These are phyloP conservation scores for Jackrogersella minutella DNA, from an alignment of 495 filamentous ascomycete genomes.

Conservation along the genomic window DNA sequence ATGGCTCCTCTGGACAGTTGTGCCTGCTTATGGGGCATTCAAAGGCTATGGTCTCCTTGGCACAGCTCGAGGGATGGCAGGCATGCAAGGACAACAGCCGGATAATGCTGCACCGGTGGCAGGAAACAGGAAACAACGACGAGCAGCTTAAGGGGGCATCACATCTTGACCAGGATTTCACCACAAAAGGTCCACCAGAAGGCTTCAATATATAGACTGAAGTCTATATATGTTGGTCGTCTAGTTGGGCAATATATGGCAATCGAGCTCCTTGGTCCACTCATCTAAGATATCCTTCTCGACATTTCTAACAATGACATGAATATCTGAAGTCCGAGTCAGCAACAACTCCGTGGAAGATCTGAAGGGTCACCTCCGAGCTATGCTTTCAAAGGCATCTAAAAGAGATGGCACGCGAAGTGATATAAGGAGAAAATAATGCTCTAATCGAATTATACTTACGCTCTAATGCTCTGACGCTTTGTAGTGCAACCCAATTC, in stretches of 20 bases:
- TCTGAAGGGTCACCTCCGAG: background rate
- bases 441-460: slow-evolving; percentile 10
- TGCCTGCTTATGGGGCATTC: slow-evolving; percentile 75
- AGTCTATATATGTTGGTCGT: background rate
- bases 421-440: background rate
- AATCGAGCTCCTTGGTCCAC: slow-evolving; percentile 63
- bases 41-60: slow-evolving; percentile 73
- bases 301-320: slow-evolving; percentile 69
- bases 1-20: slow-evolving; percentile 76
- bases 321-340: slow-evolving; percentile 45
- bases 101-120: slow-evolving; percentile 45
- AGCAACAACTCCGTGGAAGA: slow-evolving; percentile 5
- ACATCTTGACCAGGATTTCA: background rate
- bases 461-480: slow-evolving; percentile 79
- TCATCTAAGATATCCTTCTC: slow-evolving; percentile 64
- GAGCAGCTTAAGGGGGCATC: slow-evolving; percentile 44
- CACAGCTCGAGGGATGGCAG: slow-evolving; percentile 71
- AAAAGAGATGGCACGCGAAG: background rate
- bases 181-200: background rate
- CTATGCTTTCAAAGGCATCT: background rate
- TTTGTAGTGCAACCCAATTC: slow-evolving; percentile 90
- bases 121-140: slow-evolving; percentile 61
- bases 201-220: background rate
- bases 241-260: slow-evolving; percentile 39
- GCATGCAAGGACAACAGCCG: slow-evolving; percentile 50